phyloP scores from a whole-genome alignment of 176 grass and related monocot genomes.

The Poa pratensis region DNA sequence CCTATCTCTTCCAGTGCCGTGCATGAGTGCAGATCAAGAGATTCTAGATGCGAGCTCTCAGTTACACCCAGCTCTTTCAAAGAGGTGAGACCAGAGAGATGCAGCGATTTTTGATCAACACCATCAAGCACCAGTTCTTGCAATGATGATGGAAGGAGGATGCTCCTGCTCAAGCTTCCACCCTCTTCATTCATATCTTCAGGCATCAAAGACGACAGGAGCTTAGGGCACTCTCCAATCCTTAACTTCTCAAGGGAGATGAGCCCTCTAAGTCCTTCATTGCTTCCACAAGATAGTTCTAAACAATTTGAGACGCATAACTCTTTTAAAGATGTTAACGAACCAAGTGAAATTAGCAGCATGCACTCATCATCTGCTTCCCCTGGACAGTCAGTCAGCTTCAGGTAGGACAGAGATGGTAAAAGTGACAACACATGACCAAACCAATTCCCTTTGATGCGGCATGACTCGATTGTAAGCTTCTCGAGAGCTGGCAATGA shows the following conservation, averaged over 20 bases:
- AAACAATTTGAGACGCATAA: not conserved
- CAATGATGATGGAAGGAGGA: slow-evolving; percentile 32
- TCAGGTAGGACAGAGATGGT: not conserved
- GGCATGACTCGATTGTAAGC: slow-evolving; percentile 29
- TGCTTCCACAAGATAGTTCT: slow-evolving; percentile 27
- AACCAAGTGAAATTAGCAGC: slow-evolving; percentile 10
- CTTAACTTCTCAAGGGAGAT: slow-evolving; percentile 31
- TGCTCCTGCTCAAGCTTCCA: not conserved
- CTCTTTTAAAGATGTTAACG: slow-evolving; percentile 17
- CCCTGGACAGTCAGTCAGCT: slow-evolving; percentile 32
- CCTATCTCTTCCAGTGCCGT: slow-evolving; percentile 25
- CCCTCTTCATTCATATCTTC: not conserved
- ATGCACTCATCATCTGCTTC: slow-evolving; percentile 13
- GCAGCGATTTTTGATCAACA: not conserved
- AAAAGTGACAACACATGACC: slow-evolving; percentile 34
- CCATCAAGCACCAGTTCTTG: slow-evolving; percentile 11
- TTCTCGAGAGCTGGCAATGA: slow-evolving; percentile 5
- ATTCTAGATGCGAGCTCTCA: slow-evolving; percentile 25
- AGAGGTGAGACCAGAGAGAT: slow-evolving; percentile 24
- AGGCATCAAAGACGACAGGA: slow-evolving; percentile 26
- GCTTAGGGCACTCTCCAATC: slow-evolving; percentile 31
- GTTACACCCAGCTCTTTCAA: slow-evolving; percentile 31
- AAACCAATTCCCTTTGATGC: slow-evolving; percentile 29
- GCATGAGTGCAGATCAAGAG: slow-evolving; percentile 26
- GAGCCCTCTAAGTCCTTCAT: slow-evolving; percentile 22